Conservation (phyloP, 2,329 filamentous ascomycete species). For the Ceratocystis destructans region DNA sequence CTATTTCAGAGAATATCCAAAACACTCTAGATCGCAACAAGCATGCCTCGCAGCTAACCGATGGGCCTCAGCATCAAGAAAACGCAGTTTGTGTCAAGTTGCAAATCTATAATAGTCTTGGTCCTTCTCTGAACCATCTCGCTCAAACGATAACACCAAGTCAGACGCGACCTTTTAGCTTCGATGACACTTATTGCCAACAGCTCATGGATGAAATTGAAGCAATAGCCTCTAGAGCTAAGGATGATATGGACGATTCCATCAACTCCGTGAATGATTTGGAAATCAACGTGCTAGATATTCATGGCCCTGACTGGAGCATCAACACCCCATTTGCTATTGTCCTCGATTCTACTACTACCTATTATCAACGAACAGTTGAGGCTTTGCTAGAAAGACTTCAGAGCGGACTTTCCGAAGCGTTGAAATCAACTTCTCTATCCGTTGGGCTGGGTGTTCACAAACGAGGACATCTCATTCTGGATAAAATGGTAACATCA, state of each 20-base stretch:
- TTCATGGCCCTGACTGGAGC: constrained; percentile 35
- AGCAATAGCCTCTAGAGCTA: constrained; percentile 26
- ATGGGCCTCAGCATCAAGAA: constrained; percentile 25
- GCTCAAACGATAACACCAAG: constrained; percentile 32
- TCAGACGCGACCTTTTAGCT: constrained; percentile 33
- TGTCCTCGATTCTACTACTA: constrained; percentile 30
- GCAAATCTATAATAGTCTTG: constrained; percentile 37
- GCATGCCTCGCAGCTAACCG: constrained; percentile 19
- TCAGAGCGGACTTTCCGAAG: constrained; percentile 37
- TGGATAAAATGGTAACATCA: constrained; percentile 37
- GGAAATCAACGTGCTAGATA: constrained; percentile 34
- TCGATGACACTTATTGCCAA: constrained; percentile 31
- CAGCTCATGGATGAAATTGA: constrained; percentile 33
- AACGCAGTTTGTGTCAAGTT: constrained; percentile 35
- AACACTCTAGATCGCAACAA: constrained; percentile 30
- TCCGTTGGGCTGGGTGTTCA: constrained; percentile 35
- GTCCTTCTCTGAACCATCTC: constrained; percentile 34
- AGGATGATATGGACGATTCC: constrained; percentile 31
- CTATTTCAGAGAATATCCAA: constrained; percentile 32
- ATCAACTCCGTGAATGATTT: constrained; percentile 35
- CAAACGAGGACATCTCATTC: constrained; percentile 40
- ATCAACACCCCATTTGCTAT: constrained; percentile 35
- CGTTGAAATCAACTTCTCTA: constrained; percentile 35
- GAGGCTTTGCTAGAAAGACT: constrained; percentile 39
- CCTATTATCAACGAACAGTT: constrained; percentile 33